These are phyloP conservation scores for Plantago elongata DNA, from an alignment of 257 asterid species.

Conservation along the genomic window DNA sequence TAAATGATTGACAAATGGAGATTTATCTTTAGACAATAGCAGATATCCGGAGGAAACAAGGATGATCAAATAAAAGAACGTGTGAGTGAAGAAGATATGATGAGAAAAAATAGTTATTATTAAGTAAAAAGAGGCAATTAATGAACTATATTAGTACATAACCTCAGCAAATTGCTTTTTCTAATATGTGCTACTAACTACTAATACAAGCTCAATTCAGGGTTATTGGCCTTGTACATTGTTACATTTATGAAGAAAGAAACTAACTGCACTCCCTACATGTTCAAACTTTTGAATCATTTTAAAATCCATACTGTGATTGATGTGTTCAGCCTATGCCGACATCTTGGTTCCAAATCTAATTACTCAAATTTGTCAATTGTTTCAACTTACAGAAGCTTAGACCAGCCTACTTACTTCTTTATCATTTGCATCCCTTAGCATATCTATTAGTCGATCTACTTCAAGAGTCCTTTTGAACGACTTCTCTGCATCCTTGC, in stretches of 20 bases:
- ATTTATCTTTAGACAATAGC: not conserved
- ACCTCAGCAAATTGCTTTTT: not conserved
- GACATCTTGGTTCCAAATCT: not conserved
- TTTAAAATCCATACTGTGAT: not conserved
- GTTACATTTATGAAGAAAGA: too few species aligned
- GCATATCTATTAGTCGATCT: conserved; percentile 78
- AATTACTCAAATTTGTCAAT: not conserved
- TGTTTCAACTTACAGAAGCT: not conserved
- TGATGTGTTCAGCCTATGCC: too few species aligned
- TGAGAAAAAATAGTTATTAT: not conserved
- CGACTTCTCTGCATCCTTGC: conserved; percentile 71
- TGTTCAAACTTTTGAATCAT: not conserved
- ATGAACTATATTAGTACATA: not conserved
- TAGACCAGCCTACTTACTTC: conserved; percentile 49
- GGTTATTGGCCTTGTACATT: too few species aligned
- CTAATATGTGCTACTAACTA: not conserved
- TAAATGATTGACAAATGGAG: not conserved
- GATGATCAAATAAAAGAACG: conserved; percentile 6
- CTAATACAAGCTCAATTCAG: not conserved
- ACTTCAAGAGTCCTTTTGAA: conserved; percentile 82
- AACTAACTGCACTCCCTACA: not conserved
- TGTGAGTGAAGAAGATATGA: conserved; percentile 5
- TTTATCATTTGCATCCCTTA: conserved; percentile 71
- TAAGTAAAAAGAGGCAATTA: not conserved
- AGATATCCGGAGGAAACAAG: not conserved